Evolutionary conservation across 2,329 filamentous ascomycete species (phyloP).

Genomic region (Venturia oleaginea): DNA sequence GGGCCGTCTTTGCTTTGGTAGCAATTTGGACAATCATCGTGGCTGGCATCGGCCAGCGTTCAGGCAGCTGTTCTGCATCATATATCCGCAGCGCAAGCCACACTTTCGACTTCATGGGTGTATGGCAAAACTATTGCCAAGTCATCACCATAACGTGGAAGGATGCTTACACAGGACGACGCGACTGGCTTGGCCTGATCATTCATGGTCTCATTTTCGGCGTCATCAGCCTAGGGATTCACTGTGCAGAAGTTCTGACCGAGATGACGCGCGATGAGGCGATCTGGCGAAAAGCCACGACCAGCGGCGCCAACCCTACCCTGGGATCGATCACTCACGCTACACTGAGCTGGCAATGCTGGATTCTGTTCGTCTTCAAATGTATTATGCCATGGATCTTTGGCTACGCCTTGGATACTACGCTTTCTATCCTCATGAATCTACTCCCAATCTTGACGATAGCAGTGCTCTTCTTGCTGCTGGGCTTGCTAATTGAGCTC

Average conservation of each 20-base stretch:
- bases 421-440: not conserved
- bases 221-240: conserved; percentile 3
- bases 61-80: not conserved
- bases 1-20: not conserved
- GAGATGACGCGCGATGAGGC: conserved; percentile 11
- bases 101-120: not conserved
- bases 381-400: conserved; percentile 10
- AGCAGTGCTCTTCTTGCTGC: not conserved
- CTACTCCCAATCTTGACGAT: conserved; percentile 5
- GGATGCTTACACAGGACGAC: not conserved
- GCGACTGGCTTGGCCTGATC: conserved; percentile 10
- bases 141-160: not conserved
- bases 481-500: not conserved
- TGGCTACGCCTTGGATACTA: conserved; percentile 1
- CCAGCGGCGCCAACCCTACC: not conserved
- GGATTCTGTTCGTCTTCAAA: conserved; percentile 9
- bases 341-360: conserved; percentile 5
- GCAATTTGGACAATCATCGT: not conserved
- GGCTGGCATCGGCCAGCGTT: not conserved
- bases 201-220: conserved; percentile 1
- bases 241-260: conserved; percentile 9
- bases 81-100: not conserved
- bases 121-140: conserved; percentile 11
- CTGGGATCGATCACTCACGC: not conserved
- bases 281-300: conserved; percentile 10